Base-by-base conservation (phyloP, 768 basidiomycete genomes). In the Leucocoprinus leucothites region DNA sequence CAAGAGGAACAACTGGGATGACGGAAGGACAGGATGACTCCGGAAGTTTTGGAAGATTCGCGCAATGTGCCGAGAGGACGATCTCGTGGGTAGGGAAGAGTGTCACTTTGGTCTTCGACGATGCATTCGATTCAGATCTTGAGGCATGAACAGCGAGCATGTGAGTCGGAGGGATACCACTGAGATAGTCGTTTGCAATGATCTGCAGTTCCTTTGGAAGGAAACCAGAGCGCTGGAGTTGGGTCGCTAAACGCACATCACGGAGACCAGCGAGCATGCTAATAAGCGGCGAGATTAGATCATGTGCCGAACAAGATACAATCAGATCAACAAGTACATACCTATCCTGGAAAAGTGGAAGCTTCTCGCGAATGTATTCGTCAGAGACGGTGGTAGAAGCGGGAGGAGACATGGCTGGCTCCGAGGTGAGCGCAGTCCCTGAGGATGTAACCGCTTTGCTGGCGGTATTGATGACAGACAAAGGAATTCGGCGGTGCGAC, bases 11-110 rank as follows among this genome's bases (percentile, higher is more conserved):
- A 47, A 92, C 74, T 25, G 90, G 90, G 7, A 87, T 67, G 28
- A 69, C 70, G 53, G 82, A 61, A 43, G 67, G 69, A 54, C 73
- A 71, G 1, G 74, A 19, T 9, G 48, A 26, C 8, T 45, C 11
- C 0, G 83, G 80, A 22, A 88, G 74, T 25, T 75, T 68, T 1
- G 86, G 83, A 4, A 91, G 75, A 43, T 79, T 75, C 19, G 88
- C 70, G 65, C 87, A 92, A 64, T 88, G 78, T 0, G 85, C 74
- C 5, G 85, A 85, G 53, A 91, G 77, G 38, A 91, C 76, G 43
- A 89, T 68, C 24, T 82, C 80, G 68, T 93, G 90, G 6, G 82
- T 78, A 7, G 91, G 85, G 59, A 80, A 85, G 53, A 92, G 74
- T 9, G 77, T 71, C 21, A 77, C 68, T 58, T 70, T 71, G 9